Evolutionary conservation across 148 eudicot genomes (phyloP), one percentile per base, ranked within the genome.

Genomic region (Drosera capensis): DNA sequence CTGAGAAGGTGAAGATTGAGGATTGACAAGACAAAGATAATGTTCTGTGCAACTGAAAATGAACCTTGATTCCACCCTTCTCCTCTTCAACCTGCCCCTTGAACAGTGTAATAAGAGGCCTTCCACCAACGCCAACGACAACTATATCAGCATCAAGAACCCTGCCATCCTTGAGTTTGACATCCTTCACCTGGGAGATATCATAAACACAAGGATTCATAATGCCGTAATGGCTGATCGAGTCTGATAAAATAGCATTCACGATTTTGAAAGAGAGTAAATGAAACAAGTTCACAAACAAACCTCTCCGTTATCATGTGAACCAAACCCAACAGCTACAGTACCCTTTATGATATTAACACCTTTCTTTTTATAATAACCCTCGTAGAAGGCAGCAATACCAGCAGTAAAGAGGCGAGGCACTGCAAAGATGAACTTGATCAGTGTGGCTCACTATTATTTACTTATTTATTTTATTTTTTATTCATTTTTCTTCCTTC

Each of bases 81-180:
- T 92, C 99, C 58, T 92, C 99, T 65, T 64, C 90, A 62, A 85
- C 65, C 59, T 92, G 99, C 12, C 99, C 99, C 57, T 92, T 92
- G 59, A 92, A 81, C 41, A 85, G 60, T 21, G 42, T 36, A 20
- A 71, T 85, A 24, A 85, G 90, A 28, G 99, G 99, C 39, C 86
- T 78, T 56, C 66, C 99, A 25, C 99, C 99, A 55, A 92, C 99
- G 49, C 99, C 99, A 59, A 85, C 99, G 47, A 92, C 73, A 52
- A 92, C 95, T 20, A 92, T 85, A 54, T 92, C 95, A 23, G 95
- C 99, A 46, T 74, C 94, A 36, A 92, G 70, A 58, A 74, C 94
- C 48, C 80, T 71, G 30, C 95, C 99, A 56, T 92, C 94, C 77
- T 92, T 92, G 14, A 92, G 85, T 43, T 70, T 65, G 35, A 92